phyloP scores from a whole-genome alignment of 129 eudicot genomes.

The Rutidosis leptorrhynchoides region DNA sequence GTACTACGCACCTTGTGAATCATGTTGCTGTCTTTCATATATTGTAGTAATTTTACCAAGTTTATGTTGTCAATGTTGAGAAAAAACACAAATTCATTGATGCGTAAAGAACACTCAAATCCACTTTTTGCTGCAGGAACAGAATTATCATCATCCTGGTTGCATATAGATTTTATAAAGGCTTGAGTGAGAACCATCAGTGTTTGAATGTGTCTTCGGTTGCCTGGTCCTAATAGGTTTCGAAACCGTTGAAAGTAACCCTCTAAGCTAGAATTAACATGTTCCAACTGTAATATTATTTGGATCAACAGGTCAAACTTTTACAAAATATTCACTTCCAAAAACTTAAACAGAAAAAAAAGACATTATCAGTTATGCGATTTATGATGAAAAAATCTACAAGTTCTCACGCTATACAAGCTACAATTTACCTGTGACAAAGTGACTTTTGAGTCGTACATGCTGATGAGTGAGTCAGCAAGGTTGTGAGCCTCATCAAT shows the following conservation, averaged over 20 bases:
- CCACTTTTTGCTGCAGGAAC: slow-evolving; percentile 32
- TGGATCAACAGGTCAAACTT: slow-evolving; percentile 17
- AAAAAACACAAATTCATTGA: slow-evolving; percentile 84
- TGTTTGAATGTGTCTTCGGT: slow-evolving; percentile 90
- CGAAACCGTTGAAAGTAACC: slow-evolving; percentile 64
- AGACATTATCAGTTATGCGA: background rate
- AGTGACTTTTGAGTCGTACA: slow-evolving; percentile 86
- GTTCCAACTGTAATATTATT: slow-evolving; percentile 61
- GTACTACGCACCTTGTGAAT: slow-evolving; percentile 63
- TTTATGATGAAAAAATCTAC: no score
- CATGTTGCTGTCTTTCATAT: slow-evolving; percentile 87
- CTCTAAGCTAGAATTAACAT: slow-evolving; percentile 62
- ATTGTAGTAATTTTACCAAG: slow-evolving; percentile 63
- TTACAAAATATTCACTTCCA: slow-evolving; percentile 10
- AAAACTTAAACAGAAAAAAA: background rate
- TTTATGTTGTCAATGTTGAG: slow-evolving; percentile 92
- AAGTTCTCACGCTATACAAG: background rate
- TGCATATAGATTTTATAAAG: slow-evolving; percentile 50
- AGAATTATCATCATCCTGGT: slow-evolving; percentile 23
- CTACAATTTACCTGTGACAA: slow-evolving; percentile 56
- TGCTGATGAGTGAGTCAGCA: slow-evolving; percentile 93
- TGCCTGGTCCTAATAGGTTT: slow-evolving; percentile 83
- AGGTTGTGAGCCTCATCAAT: slow-evolving; percentile 97
- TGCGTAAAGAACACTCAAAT: slow-evolving; percentile 49
- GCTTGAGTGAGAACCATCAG: slow-evolving; percentile 72